Conservation (phyloP, 352 stramenopile species). For the Globisporangium yorkense region DNA sequence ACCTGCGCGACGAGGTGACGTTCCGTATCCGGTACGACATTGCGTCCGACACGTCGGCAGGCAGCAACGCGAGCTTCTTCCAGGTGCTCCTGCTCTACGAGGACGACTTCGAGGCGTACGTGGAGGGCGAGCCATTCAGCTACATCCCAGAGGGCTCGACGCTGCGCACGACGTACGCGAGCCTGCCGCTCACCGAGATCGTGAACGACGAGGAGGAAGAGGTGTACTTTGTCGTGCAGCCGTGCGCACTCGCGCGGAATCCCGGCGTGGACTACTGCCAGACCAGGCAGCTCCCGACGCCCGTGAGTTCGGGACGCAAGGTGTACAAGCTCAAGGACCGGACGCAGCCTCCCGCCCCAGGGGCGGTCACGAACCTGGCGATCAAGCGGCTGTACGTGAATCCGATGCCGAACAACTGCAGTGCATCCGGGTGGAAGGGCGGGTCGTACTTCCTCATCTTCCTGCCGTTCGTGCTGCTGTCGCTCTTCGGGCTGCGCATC, state of each 20-base stretch:
- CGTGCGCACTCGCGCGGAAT: conserved; percentile 31
- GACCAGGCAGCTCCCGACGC: conserved; percentile 24
- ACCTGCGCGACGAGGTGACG: conserved; percentile 55
- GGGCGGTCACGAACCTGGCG: conserved; percentile 8
- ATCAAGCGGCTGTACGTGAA: conserved; percentile 46
- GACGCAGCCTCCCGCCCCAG: conserved; percentile 1
- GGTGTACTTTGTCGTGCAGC: conserved; percentile 60
- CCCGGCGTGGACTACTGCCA: conserved; percentile 32
- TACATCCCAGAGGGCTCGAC: conserved; percentile 31
- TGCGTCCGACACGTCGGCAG: conserved; percentile 11
- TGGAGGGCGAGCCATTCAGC: conserved; percentile 33
- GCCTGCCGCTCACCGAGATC: conserved; percentile 37
- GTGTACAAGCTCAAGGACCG: conserved; percentile 38
- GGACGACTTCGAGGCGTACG: conserved; percentile 44
- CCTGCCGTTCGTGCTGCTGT: conserved; percentile 45
- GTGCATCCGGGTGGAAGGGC: conserved; percentile 37
- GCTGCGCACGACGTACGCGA: conserved; percentile 42
- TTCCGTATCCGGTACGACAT: conserved; percentile 57
- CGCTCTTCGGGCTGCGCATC: conserved; percentile 46
- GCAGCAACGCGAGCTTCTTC: conserved; percentile 29
- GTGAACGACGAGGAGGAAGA: conserved; percentile 40
- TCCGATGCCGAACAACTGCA: conserved; percentile 52
- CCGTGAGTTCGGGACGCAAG: conserved; percentile 32
- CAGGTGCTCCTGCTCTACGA: conserved; percentile 51
- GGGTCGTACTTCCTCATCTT: conserved; percentile 51